Conservation (phyloP, 1,139 yeast species). For the Geotrichum cucujoidarum region DNA sequence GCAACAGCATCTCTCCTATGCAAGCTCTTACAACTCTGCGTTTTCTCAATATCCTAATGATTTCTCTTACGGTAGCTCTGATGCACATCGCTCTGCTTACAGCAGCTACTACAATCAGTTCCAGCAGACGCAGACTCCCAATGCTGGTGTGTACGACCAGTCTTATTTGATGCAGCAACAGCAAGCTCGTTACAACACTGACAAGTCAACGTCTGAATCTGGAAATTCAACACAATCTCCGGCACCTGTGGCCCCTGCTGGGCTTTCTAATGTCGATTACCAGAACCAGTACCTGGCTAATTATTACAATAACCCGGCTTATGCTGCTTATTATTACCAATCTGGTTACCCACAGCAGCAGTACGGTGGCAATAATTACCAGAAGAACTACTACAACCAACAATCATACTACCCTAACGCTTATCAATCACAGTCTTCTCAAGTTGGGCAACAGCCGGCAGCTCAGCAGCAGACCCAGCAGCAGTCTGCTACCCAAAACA, state of each 20-base stretch:
- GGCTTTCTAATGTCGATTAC: constrained; percentile 18
- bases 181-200: constrained; percentile 13
- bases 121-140: constrained; percentile 21
- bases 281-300: constrained; percentile 29
- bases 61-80: constrained; percentile 23
- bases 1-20: constrained; percentile 29
- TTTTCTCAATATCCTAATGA: constrained; percentile 19
- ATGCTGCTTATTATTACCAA: constrained; percentile 33
- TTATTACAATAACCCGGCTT: constrained; percentile 32
- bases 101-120: constrained; percentile 23
- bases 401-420: constrained; percentile 27
- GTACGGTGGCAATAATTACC: constrained; percentile 24
- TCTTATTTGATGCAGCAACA: constrained; percentile 11
- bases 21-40: constrained; percentile 24
- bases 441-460: not conserved
- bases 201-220: constrained; percentile 1
- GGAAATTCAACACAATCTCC: constrained; percentile 18
- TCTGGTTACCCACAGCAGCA: constrained; percentile 28
- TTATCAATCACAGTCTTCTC: constrained; percentile 9
- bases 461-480: constrained; percentile 24
- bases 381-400: constrained; percentile 30
- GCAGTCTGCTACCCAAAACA: constrained; percentile 19
- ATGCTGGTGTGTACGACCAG: constrained; percentile 12
- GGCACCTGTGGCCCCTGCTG: constrained; percentile 24
- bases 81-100: constrained; percentile 21